These are phyloP conservation scores for Gossypium lobatum DNA, from an alignment of 441 rosid species.

Conservation along the genomic window DNA sequence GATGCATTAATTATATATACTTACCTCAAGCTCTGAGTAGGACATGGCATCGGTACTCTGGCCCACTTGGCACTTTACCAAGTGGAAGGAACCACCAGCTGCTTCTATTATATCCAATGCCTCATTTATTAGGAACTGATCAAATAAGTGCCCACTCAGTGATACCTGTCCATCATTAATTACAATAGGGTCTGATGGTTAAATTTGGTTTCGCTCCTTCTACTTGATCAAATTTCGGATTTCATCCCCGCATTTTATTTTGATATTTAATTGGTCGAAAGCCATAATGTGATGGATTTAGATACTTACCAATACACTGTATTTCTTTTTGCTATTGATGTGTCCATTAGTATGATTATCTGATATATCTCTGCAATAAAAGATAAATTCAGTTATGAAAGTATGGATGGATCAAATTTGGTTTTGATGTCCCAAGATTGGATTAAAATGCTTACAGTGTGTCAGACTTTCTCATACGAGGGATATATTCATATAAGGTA, in stretches of 20 bases:
- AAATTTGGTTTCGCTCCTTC: too few relatives aligned
- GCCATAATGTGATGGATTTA: background rate
- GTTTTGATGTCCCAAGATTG: background rate
- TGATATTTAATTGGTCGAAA: too few relatives aligned
- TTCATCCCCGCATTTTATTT: too few relatives aligned
- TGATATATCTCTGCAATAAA: constrained; percentile 43
- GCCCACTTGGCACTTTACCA: constrained; percentile 83
- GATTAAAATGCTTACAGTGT: constrained; percentile 58
- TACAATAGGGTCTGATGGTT: constrained; percentile 1
- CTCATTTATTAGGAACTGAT: constrained; percentile 85
- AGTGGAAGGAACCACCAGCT: constrained; percentile 85
- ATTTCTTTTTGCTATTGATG: constrained; percentile 48
- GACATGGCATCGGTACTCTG: constrained; percentile 65
- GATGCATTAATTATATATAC: constrained; percentile 13
- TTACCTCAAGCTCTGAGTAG: constrained; percentile 87
- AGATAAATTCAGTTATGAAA: background rate
- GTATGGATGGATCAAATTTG: background rate
- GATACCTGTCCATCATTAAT: constrained; percentile 59
- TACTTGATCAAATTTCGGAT: too few relatives aligned
- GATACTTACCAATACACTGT: constrained; percentile 60
- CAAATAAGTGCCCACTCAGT: constrained; percentile 86
- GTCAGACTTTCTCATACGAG: constrained; percentile 78
- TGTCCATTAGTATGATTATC: constrained; percentile 29
- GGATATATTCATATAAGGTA: constrained; percentile 69
- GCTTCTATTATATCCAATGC: constrained; percentile 88